These are phyloP conservation scores for Termitomyces sp. DNA, from an alignment of 768 basidiomycete species.

Conservation along the genomic window DNA sequence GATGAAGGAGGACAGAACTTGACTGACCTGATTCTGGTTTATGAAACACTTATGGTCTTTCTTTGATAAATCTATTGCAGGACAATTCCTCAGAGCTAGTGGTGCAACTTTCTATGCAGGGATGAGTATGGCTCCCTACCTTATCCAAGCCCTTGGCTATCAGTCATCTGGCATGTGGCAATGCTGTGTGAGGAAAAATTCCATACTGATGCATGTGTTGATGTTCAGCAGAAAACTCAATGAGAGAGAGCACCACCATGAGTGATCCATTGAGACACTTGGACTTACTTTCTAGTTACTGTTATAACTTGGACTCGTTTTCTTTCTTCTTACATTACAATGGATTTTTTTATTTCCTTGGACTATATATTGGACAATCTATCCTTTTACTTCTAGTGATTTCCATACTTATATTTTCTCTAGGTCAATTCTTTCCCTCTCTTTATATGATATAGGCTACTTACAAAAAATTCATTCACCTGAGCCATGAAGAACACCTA, in stretches of 20 bases:
- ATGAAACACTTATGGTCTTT: conserved; percentile 7
- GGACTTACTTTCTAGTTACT: no score
- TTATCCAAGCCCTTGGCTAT: conserved; percentile 31
- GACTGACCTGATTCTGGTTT: conserved; percentile 20
- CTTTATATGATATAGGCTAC: background rate
- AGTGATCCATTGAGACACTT: no score
- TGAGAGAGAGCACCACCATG: no score
- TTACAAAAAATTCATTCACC: background rate
- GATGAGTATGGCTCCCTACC: conserved; percentile 20
- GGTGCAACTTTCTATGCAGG: conserved; percentile 34
- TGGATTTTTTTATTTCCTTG: no score
- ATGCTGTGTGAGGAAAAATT: conserved; percentile 23
- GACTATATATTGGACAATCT: no score
- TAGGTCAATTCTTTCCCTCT: background rate
- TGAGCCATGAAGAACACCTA: background rate
- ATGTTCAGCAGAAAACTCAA: background rate
- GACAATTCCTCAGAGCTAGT: conserved; percentile 38
- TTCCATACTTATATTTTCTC: no score
- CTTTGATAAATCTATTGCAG: conserved; percentile 20
- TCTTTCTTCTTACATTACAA: no score
- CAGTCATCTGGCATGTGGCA: conserved; percentile 31
- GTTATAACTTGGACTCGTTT: no score
- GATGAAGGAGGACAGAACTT: conserved; percentile 9
- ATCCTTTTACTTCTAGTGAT: no score
- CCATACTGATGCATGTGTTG: background rate